These are phyloP conservation scores for Corniculantispora saksenae DNA, from an alignment of 2,329 filamentous ascomycete species.

Conservation along the genomic window DNA sequence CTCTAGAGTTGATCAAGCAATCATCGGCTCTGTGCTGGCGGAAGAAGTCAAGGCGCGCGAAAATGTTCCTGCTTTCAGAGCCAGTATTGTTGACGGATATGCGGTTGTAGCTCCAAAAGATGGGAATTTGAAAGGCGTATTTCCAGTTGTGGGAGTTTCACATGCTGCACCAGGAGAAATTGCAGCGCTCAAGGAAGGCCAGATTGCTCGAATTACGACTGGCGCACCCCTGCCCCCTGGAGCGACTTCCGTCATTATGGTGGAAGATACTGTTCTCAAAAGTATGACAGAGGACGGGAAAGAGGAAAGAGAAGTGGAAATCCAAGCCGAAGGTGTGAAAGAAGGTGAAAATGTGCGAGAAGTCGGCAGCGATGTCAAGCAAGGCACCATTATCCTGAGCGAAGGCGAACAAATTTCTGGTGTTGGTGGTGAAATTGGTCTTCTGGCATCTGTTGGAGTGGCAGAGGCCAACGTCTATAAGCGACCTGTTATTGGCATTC, in stretches of 20 bases:
- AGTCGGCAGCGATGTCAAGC: constrained; percentile 80
- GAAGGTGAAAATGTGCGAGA: constrained; percentile 87
- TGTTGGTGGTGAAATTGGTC: constrained; percentile 85
- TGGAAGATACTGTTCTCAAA: constrained; percentile 84
- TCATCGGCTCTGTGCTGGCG: constrained; percentile 79
- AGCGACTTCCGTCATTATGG: constrained; percentile 86
- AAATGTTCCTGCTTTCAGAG: constrained; percentile 87
- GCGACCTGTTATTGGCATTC: constrained; percentile 77
- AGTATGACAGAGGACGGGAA: constrained; percentile 74
- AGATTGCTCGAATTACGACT: constrained; percentile 89
- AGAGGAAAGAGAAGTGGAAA: constrained; percentile 87
- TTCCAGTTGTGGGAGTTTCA: constrained; percentile 83
- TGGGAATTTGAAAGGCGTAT: constrained; percentile 71
- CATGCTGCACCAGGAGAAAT: constrained; percentile 77
- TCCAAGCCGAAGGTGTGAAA: constrained; percentile 74
- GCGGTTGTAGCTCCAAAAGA: constrained; percentile 70
- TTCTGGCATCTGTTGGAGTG: constrained; percentile 83
- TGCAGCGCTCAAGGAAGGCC: constrained; percentile 65
- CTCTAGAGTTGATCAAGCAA: constrained; percentile 59
- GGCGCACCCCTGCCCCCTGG: constrained; percentile 87
- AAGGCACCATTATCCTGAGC: constrained; percentile 68
- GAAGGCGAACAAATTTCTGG: constrained; percentile 83
- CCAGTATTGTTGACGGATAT: constrained; percentile 97
- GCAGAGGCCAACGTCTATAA: constrained; percentile 70
- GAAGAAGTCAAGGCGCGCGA: constrained; percentile 79